A percentile compares a stretch with the other conserved stretches of the same genome.
Evolutionary conservation across 176 grass and related monocot genomes (phyloP).

Genomic region (Bromus sterilis): DNA sequence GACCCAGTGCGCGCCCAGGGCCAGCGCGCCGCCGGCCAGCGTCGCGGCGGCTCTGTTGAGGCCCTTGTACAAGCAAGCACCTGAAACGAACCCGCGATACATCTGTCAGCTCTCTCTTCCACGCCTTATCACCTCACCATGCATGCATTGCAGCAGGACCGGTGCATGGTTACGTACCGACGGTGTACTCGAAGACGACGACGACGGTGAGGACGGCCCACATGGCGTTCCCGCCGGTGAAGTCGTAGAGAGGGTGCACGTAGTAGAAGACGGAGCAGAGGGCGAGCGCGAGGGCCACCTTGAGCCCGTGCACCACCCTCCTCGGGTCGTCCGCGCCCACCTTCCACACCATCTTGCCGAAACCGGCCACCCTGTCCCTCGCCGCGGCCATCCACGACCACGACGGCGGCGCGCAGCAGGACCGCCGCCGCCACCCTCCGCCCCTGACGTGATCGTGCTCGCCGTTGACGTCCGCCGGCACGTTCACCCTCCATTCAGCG

Average conservation of each 20-base stretch:
- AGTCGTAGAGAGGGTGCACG: slow-evolving; percentile 43
- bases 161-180: slow-evolving; percentile 22
- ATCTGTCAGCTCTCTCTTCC: not conserved
- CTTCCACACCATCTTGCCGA: slow-evolving; percentile 43
- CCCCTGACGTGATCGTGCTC: slow-evolving; percentile 12
- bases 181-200: slow-evolving; percentile 64
- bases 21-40: slow-evolving; percentile 33
- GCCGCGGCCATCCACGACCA: not conserved
- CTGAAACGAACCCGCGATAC: not conserved
- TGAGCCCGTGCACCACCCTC: slow-evolving; percentile 45
- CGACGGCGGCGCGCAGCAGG: not conserved
- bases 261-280: slow-evolving; percentile 59
- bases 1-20: slow-evolving; percentile 51
- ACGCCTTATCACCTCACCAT: not conserved
- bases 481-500: slow-evolving; percentile 33
- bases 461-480: slow-evolving; percentile 19
- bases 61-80: slow-evolving; percentile 64
- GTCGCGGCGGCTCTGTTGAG: slow-evolving; percentile 56
- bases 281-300: slow-evolving; percentile 59
- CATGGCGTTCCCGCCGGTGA: slow-evolving; percentile 44
- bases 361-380: slow-evolving; percentile 9
- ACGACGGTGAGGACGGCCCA: slow-evolving; percentile 66
- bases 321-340: slow-evolving; percentile 52
- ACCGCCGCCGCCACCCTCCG: not conserved
- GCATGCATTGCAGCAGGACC: not conserved